phyloP scores from a whole-genome alignment of 352 stramenopile genomes.

The Globisporangium spinosum region DNA sequence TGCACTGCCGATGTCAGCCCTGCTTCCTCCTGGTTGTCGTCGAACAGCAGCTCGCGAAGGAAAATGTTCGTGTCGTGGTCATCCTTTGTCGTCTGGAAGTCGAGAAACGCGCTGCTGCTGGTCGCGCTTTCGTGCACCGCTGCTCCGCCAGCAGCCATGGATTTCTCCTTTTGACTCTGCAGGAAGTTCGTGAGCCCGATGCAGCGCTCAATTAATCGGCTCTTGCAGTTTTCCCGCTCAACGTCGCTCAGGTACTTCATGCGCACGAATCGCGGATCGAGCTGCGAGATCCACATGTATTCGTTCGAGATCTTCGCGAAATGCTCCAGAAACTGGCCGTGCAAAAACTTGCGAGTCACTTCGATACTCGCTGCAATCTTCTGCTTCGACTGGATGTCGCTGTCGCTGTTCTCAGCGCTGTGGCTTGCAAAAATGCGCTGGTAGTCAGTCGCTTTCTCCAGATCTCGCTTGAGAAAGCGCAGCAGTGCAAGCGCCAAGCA shows the following conservation, averaged over 20 bases:
- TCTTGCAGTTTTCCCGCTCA: slow-evolving; percentile 42
- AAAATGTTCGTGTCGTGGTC: slow-evolving; percentile 51
- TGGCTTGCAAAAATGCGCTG: slow-evolving; percentile 37
- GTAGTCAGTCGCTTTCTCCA: slow-evolving; percentile 44
- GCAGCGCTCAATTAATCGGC: slow-evolving; percentile 35
- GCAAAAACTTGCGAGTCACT: slow-evolving; percentile 30
- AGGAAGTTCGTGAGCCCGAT: slow-evolving; percentile 37
- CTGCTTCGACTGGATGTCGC: slow-evolving; percentile 20
- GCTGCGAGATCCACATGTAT: slow-evolving; percentile 46
- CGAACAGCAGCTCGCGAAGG: slow-evolving; percentile 41
- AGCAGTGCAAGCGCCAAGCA: slow-evolving; percentile 38
- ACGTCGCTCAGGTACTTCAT: slow-evolving; percentile 46
- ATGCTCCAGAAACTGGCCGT: slow-evolving; percentile 32
- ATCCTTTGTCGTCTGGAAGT: slow-evolving; percentile 35
- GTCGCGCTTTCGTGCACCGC: slow-evolving; percentile 21
- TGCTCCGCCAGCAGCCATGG: slow-evolving; percentile 4
- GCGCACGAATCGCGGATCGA: slow-evolving; percentile 45
- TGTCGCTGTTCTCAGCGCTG: not conserved
- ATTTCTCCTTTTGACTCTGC: slow-evolving; percentile 34
- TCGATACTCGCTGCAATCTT: slow-evolving; percentile 33
- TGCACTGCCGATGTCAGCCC: slow-evolving; percentile 9
- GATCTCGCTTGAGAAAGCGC: slow-evolving; percentile 42
- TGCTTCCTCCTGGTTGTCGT: slow-evolving; percentile 39
- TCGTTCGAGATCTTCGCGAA: slow-evolving; percentile 35
- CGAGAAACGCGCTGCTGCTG: slow-evolving; percentile 30